These are phyloP conservation scores for Thyridium curvatum DNA, from an alignment of 2,329 filamentous ascomycete genomes.

Conservation along the genomic window DNA sequence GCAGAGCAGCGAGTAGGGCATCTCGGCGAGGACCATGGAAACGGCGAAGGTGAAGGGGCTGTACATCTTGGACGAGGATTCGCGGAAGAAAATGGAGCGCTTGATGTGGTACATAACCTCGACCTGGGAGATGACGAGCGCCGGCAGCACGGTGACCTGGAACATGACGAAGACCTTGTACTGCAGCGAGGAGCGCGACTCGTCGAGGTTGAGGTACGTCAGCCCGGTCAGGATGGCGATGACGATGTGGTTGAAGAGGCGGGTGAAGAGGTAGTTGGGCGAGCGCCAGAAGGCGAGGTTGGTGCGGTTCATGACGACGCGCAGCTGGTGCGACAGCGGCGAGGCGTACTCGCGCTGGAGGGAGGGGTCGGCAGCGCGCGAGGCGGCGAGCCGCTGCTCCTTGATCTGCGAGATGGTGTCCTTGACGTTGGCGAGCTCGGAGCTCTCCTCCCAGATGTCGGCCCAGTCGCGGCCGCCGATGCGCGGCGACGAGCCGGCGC, in stretches of 20 bases:
- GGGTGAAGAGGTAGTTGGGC: conserved; percentile 83
- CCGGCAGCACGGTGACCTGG: conserved; percentile 78
- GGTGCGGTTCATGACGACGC: conserved; percentile 64
- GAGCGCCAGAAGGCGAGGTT: conserved; percentile 79
- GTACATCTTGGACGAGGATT: conserved; percentile 83
- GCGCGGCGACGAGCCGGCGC: conserved; percentile 65
- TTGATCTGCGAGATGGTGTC: conserved; percentile 62
- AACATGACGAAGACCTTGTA: conserved; percentile 88
- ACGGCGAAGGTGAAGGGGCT: conserved; percentile 70
- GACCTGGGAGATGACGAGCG: conserved; percentile 76
- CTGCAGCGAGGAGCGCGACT: conserved; percentile 71
- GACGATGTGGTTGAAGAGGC: conserved; percentile 76
- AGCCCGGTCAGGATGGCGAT: conserved; percentile 75
- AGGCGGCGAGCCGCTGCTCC: conserved; percentile 40
- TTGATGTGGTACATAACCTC: conserved; percentile 79
- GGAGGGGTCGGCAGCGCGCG: conserved; percentile 34
- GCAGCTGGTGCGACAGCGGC: conserved; percentile 72
- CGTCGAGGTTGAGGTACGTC: conserved; percentile 70
- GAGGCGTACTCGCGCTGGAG: conserved; percentile 76
- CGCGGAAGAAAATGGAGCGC: conserved; percentile 78
- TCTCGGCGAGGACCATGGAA: conserved; percentile 74
- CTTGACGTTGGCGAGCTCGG: conserved; percentile 63
- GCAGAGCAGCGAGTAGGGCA: conserved; percentile 78
- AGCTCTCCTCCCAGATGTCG: conserved; percentile 69
- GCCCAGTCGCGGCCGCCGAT: conserved; percentile 74